Evolutionary conservation across 352 stramenopile genomes (phyloP).

Genomic region (Sclerospora graminicola): DNA sequence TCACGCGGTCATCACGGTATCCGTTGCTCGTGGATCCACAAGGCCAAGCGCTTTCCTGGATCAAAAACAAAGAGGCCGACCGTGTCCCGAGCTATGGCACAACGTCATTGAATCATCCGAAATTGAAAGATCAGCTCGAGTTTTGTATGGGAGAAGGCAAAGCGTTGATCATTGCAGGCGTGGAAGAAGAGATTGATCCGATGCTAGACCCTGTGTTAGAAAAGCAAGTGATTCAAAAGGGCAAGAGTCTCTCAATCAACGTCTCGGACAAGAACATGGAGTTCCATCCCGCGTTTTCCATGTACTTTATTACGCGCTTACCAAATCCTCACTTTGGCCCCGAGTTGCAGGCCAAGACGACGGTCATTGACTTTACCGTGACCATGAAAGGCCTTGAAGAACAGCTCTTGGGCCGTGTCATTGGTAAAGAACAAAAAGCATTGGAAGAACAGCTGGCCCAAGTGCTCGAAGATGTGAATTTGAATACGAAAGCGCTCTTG

Average conservation of each 20-base stretch:
- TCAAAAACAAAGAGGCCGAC: slow-evolving; percentile 91
- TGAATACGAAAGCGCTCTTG: slow-evolving; percentile 96
- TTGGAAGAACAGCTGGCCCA: slow-evolving; percentile 97
- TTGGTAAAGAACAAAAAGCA: slow-evolving; percentile 96
- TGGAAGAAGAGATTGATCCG: too few relatives aligned
- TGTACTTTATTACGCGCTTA: slow-evolving; percentile 98
- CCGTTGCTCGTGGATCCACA: slow-evolving; percentile 96
- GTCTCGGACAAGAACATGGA: slow-evolving; percentile 99
- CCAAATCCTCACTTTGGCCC: slow-evolving; percentile 98
- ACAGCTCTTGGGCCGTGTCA: slow-evolving; percentile 95
- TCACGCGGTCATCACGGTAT: slow-evolving; percentile 93
- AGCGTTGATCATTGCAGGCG: too few relatives aligned
- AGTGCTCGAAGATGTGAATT: slow-evolving; percentile 96
- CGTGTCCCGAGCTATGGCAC: slow-evolving; percentile 94
- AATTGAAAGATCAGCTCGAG: too few relatives aligned
- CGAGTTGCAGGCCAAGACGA: slow-evolving; percentile 98
- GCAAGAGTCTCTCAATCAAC: slow-evolving; percentile 94
- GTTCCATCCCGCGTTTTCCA: slow-evolving; percentile 94
- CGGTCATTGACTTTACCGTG: slow-evolving; percentile 96
- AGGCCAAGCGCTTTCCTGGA: slow-evolving; percentile 96
- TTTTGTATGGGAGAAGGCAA: too few relatives aligned
- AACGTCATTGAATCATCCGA: too few relatives aligned
- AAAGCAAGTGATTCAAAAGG: too few relatives aligned
- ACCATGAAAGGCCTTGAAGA: slow-evolving; percentile 97
- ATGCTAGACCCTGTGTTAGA: too few relatives aligned